Evolutionary conservation across 2,329 filamentous ascomycete species (phyloP), one percentile per base, ranked within the genome.

Genomic region (Penicillium sp.): DNA sequence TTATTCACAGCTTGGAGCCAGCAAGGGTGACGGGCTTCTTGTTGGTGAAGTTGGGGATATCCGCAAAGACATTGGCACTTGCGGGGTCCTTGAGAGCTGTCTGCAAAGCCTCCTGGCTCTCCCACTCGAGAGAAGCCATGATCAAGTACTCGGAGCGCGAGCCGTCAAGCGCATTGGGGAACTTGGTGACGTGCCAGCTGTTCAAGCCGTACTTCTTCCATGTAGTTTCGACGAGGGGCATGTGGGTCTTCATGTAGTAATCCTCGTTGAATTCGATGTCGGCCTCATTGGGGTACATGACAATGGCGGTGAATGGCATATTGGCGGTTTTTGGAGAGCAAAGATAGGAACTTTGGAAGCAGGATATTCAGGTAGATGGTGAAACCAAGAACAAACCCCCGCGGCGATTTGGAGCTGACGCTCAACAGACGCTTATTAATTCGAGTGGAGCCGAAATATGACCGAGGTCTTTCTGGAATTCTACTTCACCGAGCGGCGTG

Each of bases 31-130:
- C 36, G 38, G 62, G 59, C 38, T 55, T 38, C 50, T 22, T 38
- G 49, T 65, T 65, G 56, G 61, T 65, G 56, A 65, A 65, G 51
- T 65, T 65, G 45, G 61, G 48, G 32, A 65, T 53, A 48, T 65
- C 62, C 11, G 5, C 57, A 16, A 65, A 63, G 32, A 65, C 41
- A 21, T 13, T 36, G 10, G 56, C 36, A 27, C 27, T 29, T 14
- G 45, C 47, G 10, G 58, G 47, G 18, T 47, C 40, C 27, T 52
- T 21, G 11, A 56, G 34, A 16, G 56, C 61, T 7, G 45, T 16
- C 50, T 59, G 54, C 39, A 52, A 1, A n/a, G 38, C 18, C 18
- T 65, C 62, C 36, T 61, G 45, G 24, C 54, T 63, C 48, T 65
- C 59, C 47, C 51, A 65, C 13, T 55, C 52, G 4, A 65, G 50